Evolutionary conservation across 2,329 filamentous ascomycete species (phyloP).

Genomic region (Penicillium sp.): DNA sequence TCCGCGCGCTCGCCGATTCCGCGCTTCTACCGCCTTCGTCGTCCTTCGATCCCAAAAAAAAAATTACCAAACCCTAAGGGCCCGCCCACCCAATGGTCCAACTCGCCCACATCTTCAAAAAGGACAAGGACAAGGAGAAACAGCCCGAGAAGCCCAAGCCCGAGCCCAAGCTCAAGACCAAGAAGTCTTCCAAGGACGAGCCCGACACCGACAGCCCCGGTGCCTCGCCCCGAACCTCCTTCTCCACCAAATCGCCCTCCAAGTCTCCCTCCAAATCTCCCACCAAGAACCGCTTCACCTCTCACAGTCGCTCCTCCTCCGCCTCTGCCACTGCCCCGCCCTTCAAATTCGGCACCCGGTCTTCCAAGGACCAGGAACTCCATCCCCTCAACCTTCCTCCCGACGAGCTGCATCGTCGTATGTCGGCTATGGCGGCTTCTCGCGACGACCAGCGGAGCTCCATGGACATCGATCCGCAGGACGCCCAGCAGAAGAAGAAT

Average conservation of each 20-base stretch:
- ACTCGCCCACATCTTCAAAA: constrained; percentile 30
- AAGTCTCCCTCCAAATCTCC: constrained; percentile 19
- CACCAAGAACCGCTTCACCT: constrained; percentile 25
- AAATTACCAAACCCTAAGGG: constrained; percentile 8
- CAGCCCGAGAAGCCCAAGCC: constrained; percentile 4
- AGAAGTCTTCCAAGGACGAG: not conserved
- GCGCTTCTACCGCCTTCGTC: constrained; percentile 43
- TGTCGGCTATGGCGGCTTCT: constrained; percentile 58
- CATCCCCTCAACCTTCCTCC: constrained; percentile 89
- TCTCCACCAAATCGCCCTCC: constrained; percentile 32
- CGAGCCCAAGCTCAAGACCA: not conserved
- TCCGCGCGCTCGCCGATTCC: no score
- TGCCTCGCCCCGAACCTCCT: constrained; percentile 30
- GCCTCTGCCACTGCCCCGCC: constrained; percentile 30
- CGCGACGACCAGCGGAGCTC: constrained; percentile 54
- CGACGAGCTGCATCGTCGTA: constrained; percentile 72
- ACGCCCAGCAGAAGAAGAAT: constrained; percentile 44
- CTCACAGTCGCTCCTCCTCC: constrained; percentile 34
- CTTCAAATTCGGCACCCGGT: constrained; percentile 36
- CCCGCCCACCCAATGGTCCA: constrained; percentile 27
- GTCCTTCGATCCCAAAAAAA: constrained; percentile 33
- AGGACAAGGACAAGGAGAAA: constrained; percentile 28
- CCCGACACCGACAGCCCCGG: constrained; percentile 31
- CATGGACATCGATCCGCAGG: constrained; percentile 71
- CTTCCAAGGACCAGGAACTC: constrained; percentile 55